Evolutionary conservation across 176 grass and related monocot species (phyloP), one percentile per base, ranked within the genome.

Genomic region (Cymbopogon citratus): DNA sequence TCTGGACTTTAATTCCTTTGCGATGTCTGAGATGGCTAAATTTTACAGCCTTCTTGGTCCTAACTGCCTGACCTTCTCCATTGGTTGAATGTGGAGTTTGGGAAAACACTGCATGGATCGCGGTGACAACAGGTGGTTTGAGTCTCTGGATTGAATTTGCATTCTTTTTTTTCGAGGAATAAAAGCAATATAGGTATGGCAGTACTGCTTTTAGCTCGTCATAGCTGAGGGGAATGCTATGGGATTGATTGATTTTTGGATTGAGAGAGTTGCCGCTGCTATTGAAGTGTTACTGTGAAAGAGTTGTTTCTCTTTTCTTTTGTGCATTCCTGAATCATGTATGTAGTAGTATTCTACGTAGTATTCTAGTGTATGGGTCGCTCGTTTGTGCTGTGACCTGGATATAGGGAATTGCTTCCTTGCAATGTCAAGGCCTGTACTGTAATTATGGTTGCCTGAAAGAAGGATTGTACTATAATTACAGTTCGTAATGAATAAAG

Each of bases 41-140:
- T 77, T 80, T 89, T 71, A 81, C 56, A 85, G 73, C 54, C 56
- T 81, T 85, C 27, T 82, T 81, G 66, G 64, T 35, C 28, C 35
- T 39, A 48, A 34, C 54, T n/a, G 10, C 64, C 35, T 46, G 64
- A 36, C 25, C 26, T 63, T 70, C 63, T 73, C 73, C 77, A 23
- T 48, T 18, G 52, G 24, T 68, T 85, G 28, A 27, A 31, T 75
- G 6, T 40, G 83, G 66, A 65, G 63, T 26, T 18, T 38, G 44
- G 61, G 14, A 43, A 59, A 72, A 14, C 72, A 82, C 78, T 12
- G 77, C 36, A 5, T 26, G 26, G 87, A 57, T 66, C 67, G 72
- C 12, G 11, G 72, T 82, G 73, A 66, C 26, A 27, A 34, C 54
- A 23, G 57, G 45, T 29, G 44, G 57, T 25, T 77, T 40, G 21